Evolutionary conservation across 1,284 basidiomycete species (phyloP), one percentile per base, ranked within the genome.

Genomic region (Cystobasidium pallidum): DNA sequence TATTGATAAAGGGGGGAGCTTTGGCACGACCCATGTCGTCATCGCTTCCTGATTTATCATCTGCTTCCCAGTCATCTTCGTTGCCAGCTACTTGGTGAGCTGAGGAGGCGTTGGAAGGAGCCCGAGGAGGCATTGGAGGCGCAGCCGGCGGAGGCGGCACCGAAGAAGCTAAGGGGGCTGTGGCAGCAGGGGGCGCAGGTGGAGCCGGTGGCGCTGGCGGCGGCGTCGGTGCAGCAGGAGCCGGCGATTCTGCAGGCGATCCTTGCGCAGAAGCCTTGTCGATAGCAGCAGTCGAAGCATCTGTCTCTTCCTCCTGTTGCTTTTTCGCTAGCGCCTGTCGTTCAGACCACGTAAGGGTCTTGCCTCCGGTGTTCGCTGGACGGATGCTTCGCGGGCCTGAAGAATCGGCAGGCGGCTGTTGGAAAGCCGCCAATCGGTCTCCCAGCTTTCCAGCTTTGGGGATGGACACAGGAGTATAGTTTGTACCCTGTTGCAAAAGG

Each of bases 281-380:
- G 49, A 75, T 83, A 2, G 89, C 89, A 54, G 84, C 83, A 55
- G 84, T 84, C 77, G 90, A 91, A 30, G 83, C 84, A 2, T 84
- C 83, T 73, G 91, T 91, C 74, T 96, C 93, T 77, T 91, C 91
- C 76, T 89, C 90, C 11, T 85, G 84, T 77, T 92, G 89, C 78
- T 89, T 89, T 84, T 93, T 94, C 2, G 91, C 89, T 36, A 89
- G 82, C 0, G 91, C 92, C 80, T 95, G 92, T 45, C 93, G 85
- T 80, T 95, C 90, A 74, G 87, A 89, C 93, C 93, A 95, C 0
- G 92, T 94, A 68, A 94, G 81, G 80, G 92, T 93, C 84, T 91
- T 90, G 28, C 75, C 62, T 2, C 79, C 79, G 26, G 76, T 32
- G 28, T 49, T 2, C 8, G 34, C 15, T 15, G 65, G 54, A 19